Evolutionary conservation across 192 early-diverging fungal genomes (phyloP).

Genomic region (Backusella tuberculispora): DNA sequence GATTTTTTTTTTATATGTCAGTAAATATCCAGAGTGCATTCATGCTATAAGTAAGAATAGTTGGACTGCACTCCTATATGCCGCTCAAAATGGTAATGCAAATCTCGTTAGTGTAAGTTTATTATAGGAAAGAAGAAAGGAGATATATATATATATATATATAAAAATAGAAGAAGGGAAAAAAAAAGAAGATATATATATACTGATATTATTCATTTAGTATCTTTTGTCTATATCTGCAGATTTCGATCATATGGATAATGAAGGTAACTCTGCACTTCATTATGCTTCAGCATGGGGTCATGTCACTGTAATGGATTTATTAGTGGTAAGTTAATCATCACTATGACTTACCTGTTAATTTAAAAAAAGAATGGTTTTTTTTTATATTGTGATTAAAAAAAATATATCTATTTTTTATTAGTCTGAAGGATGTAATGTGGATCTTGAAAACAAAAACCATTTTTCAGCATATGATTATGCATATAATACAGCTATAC

Average conservation of each 20-base stretch:
- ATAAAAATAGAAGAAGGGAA: not conserved
- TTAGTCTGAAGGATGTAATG: slow-evolving; percentile 36
- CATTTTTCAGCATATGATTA: slow-evolving; percentile 37
- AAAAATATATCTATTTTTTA: not conserved
- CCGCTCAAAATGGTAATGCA: slow-evolving; percentile 45
- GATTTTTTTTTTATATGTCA: slow-evolving; percentile 42
- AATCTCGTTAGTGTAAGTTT: slow-evolving; percentile 40
- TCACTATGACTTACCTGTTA: not conserved
- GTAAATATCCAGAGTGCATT: slow-evolving; percentile 40
- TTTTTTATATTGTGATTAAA: too few species aligned
- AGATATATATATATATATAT: not conserved
- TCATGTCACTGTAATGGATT: slow-evolving; percentile 38
- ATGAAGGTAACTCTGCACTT: slow-evolving; percentile 46
- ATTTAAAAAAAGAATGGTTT: too few species aligned
- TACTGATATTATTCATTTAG: slow-evolving; percentile 14
- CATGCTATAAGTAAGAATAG: slow-evolving; percentile 44
- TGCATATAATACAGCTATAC: slow-evolving; percentile 33
- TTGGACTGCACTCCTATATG: slow-evolving; percentile 39
- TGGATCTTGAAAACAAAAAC: slow-evolving; percentile 34
- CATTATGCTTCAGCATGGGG: slow-evolving; percentile 48
- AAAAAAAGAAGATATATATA: not conserved
- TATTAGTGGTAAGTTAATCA: slow-evolving; percentile 30
- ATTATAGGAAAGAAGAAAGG: not conserved
- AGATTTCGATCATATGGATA: slow-evolving; percentile 46
- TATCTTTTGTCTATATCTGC: slow-evolving; percentile 38